Evolutionary conservation across 2,329 filamentous ascomycete species (phyloP).

Genomic region (Cryphonectria japonica): DNA sequence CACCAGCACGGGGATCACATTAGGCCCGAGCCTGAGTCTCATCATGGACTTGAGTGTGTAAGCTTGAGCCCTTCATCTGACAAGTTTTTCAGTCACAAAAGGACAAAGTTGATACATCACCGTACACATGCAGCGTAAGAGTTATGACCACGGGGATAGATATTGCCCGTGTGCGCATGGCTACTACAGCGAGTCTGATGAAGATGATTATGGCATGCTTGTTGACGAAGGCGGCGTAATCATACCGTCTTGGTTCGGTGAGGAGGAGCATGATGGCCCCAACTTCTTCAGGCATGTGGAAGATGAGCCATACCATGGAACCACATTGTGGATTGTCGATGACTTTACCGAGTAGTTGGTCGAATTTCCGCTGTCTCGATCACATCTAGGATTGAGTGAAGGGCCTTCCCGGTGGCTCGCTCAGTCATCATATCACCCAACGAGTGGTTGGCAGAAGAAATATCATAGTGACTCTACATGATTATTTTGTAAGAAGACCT

Average conservation of each 20-base stretch:
- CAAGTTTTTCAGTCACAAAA: background rate
- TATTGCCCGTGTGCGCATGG: background rate
- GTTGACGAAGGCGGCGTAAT: background rate
- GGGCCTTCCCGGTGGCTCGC: background rate
- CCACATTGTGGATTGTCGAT: background rate
- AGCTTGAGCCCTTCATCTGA: background rate
- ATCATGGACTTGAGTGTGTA: background rate
- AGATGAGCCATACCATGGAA: background rate
- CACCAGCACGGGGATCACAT: too few species aligned
- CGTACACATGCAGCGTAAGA: background rate
- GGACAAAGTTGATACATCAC: background rate
- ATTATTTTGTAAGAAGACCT: background rate
- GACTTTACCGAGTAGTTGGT: background rate
- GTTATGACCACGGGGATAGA: background rate
- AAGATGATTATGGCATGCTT: background rate
- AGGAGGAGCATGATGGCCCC: background rate
- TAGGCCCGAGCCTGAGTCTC: too few species aligned
- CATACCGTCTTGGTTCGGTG: background rate
- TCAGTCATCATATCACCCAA: background rate
- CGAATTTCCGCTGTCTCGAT: background rate
- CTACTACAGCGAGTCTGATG: too few species aligned
- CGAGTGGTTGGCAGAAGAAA: background rate
- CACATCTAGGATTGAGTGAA: background rate
- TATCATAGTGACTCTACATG: background rate
- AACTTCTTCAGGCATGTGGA: background rate